Percentiles rank a stretch among this genome's conserved stretches.
Evolutionary conservation across 1,139 yeast genomes (phyloP).

Genomic region (Lodderomyces margitis): DNA sequence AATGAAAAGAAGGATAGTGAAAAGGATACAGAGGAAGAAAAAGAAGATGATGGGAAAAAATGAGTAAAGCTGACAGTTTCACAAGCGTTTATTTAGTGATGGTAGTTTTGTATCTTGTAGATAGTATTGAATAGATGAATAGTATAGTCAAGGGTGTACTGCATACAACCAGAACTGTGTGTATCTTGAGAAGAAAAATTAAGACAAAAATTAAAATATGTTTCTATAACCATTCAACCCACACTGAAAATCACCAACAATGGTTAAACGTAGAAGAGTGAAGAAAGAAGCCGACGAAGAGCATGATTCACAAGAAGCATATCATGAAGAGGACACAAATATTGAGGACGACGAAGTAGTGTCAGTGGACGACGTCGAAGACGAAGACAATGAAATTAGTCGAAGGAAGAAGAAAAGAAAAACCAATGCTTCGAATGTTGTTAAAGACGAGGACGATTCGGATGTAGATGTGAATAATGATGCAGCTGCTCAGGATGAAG

Average conservation of each 20-base stretch:
- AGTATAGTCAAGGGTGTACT: not conserved
- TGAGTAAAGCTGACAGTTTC: not conserved
- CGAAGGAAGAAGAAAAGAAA: conserved; percentile 6
- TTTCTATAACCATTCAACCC: not conserved
- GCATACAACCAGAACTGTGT: not conserved
- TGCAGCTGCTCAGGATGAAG: conserved; percentile 18
- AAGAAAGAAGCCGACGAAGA: conserved; percentile 1
- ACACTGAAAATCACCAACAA: not conserved
- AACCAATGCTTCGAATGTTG: conserved; percentile 5
- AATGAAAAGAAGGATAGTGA: conserved; percentile 27
- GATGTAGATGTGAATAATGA: conserved; percentile 21
- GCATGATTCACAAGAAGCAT: not conserved
- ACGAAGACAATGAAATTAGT: conserved; percentile 13
- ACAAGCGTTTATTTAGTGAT: too few relatives aligned
- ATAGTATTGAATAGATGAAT: conserved; percentile 1
- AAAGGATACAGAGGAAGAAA: conserved; percentile 4
- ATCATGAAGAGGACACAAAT: conserved; percentile 1
- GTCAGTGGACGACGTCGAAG: conserved; percentile 9
- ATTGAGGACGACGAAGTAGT: conserved; percentile 1
- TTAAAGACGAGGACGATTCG: conserved; percentile 18
- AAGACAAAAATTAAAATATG: not conserved
- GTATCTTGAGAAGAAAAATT: not conserved
- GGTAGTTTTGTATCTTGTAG: not conserved
- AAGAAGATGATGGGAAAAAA: conserved; percentile 2
- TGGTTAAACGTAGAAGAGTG: conserved; percentile 3